Evolutionary conservation across 1,139 yeast species (phyloP), one percentile per base, ranked within the genome.

Genomic region (Saccharomyces hybrid): DNA sequence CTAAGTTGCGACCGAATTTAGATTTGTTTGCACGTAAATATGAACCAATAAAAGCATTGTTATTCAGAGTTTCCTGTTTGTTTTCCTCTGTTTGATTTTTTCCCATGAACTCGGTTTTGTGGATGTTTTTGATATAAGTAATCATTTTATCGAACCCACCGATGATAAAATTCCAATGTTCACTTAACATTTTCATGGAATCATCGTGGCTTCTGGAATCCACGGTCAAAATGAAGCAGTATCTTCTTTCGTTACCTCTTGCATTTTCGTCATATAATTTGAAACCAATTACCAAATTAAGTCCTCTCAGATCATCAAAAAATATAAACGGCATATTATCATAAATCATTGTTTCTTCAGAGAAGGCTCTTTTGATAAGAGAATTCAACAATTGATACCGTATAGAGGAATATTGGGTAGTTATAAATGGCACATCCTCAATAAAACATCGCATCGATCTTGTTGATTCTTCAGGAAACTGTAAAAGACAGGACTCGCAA

Each of bases 171-270:
- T 80, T 78, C 88, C 91, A 87, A 58, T 81, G 77, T 48, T 74
- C 71, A 3, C 70, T 59, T 46, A 85, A 68, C 19, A 86, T 64
- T 13, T 60, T 47, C 67, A 66, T 67, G 0, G 68, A 54, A 8
- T 51, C 38, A 2, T 57, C 55, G 31, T 73, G 75, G 5, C 74
- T 65, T 60, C 83, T 90, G 49, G 77, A 71, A 61, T 85, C 89
- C 23, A 83, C 74, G 2, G 85, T 75, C 31, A 86, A 81, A 60
- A 86, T 77, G 26, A 86, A 68, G 2, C 88, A 78, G 63, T 86
- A 88, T 55, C 87, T 79, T 54, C 96, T 73, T 62, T 86, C 93
- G 5, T 87, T 83, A 1, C 96, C 96, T 54, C 96, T 76, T 0
- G 96, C 91, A 53, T 82, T 79, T 26, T 76, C 73, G 67, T 88